Evolutionary conservation across 371 early-diverging fungal genomes (phyloP), one percentile per base, ranked within the genome.

Genomic region (Thermomucor indicae-seudaticae): DNA sequence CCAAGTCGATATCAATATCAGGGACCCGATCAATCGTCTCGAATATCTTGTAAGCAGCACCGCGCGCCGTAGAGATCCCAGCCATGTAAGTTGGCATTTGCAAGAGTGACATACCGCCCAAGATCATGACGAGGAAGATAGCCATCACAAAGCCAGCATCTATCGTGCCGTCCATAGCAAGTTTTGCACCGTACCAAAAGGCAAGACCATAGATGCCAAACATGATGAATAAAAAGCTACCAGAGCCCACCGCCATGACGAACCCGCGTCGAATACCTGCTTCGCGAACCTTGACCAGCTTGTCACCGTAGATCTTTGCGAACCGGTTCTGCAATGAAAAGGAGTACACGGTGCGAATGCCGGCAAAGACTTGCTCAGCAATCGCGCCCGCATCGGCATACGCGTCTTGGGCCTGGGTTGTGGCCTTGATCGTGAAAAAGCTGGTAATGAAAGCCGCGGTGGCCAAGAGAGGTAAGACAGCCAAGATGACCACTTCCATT

Each of bases 321-420:
- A 86, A 79, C 12, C 85, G 76, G 20, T 72, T 61, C 62, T 90
- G 85, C 12, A 78, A 83, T 54, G 78, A 81, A 67, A 92, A 92
- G 2, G 92, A 74, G 35, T 76, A 75, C 25, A 92, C 86, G 2
- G 94, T 93, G 28, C 92, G 79, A 50, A 94, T 86, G 12, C 81
- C 74, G 3, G 85, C 62, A 37, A 95, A 64, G 0, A 79, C 87
- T 58, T 95, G 92, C 53, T 90, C 86, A 4, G 93, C 93, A 6
- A 92, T 61, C 4, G 75, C 83, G 28, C 92, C 90, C 12, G 93
- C 90, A 11, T 60, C 54, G 8, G 89, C 90, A 58, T 92, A 93
- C 11, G 80, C 49, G 20, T 49, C 54, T 56, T 75, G 78, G 4
- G 67, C 65, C 16, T 64, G 61, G 0, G 55, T 44, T 0, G 75